phyloP scores from a whole-genome alignment of 208 protist genomes.

The Trypanosoma vivax region DNA sequence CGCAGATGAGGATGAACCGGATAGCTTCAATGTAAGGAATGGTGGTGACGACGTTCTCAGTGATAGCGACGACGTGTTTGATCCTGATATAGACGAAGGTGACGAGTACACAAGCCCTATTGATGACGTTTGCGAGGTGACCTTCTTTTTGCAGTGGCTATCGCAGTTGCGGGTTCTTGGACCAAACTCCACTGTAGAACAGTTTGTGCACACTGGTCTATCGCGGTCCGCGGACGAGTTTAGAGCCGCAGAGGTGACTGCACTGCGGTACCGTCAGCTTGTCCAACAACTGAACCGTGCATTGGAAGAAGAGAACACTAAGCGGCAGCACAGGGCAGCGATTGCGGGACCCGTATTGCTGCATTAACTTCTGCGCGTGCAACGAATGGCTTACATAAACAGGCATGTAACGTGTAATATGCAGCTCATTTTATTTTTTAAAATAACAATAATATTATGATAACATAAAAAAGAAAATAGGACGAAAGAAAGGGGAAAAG shows the following conservation, averaged over 20 bases:
- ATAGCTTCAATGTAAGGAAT: constrained; percentile 24
- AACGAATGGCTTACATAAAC: too few relatives aligned
- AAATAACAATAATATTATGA: too few relatives aligned
- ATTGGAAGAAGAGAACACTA: constrained; percentile 48
- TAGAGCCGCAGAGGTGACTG: constrained; percentile 32
- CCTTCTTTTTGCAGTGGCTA: constrained; percentile 34
- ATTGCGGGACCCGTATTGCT: too few relatives aligned
- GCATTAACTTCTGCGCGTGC: too few relatives aligned
- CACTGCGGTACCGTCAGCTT: constrained; percentile 35
- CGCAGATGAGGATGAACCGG: constrained; percentile 20
- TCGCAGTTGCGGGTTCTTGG: background rate
- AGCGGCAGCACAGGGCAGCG: too few relatives aligned
- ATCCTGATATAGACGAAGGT: constrained; percentile 49
- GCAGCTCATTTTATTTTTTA: too few relatives aligned
- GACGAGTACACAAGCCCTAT: constrained; percentile 86
- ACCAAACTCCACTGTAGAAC: constrained; percentile 13
- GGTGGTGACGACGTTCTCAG: constrained; percentile 27
- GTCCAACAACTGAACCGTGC: constrained; percentile 47
- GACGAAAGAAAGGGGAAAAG: background rate
- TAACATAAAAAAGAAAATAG: background rate
- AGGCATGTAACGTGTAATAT: too few relatives aligned
- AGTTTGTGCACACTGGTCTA: constrained; percentile 16
- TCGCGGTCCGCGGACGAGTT: constrained; percentile 32
- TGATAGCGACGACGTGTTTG: constrained; percentile 28
- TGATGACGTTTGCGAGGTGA: constrained; percentile 80